These are phyloP conservation scores for Lotus japonicus DNA, from an alignment of 306 rosid genomes.

Conservation along the genomic window DNA sequence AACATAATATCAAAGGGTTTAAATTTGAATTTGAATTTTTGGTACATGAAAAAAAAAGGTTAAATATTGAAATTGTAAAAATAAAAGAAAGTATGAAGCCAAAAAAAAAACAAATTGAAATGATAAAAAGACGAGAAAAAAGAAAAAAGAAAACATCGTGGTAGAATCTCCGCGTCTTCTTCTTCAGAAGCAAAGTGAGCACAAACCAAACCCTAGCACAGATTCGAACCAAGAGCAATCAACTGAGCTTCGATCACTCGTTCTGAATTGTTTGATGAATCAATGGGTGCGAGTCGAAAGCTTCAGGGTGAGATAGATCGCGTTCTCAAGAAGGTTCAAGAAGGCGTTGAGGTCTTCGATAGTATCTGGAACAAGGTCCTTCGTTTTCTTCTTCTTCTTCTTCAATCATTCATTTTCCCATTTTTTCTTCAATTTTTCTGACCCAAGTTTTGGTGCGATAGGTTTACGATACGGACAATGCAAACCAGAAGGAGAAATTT, in stretches of 20 bases:
- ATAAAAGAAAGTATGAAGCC: no score
- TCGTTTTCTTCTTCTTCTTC: neutral
- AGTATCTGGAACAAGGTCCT: slow-evolving; percentile 95
- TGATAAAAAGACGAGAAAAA: no score
- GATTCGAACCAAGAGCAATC: neutral
- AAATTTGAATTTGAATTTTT: no score
- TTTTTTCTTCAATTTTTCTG: neutral
- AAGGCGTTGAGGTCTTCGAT: slow-evolving; percentile 95
- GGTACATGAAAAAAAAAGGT: no score
- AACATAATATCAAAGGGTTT: no score
- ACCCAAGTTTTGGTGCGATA: neutral
- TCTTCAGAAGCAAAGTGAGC: neutral
- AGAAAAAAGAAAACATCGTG: neutral
- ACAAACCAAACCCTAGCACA: slow-evolving; percentile 28
- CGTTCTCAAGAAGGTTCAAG: slow-evolving; percentile 95
- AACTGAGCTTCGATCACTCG: neutral
- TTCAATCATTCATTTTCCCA: neutral
- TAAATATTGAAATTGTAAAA: no score
- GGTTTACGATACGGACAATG: slow-evolving; percentile 97
- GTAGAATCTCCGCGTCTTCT: slow-evolving; percentile 34
- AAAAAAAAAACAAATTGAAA: no score
- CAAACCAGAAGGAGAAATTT: slow-evolving; percentile 97
- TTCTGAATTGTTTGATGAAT: neutral
- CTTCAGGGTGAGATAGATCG: slow-evolving; percentile 99
- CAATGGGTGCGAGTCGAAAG: slow-evolving; percentile 97